A percentile compares a stretch with the other conserved stretches of the same genome.
Conservation (phyloP, 2,329 filamentous ascomycete species). For the Fusarium nurragi region DNA sequence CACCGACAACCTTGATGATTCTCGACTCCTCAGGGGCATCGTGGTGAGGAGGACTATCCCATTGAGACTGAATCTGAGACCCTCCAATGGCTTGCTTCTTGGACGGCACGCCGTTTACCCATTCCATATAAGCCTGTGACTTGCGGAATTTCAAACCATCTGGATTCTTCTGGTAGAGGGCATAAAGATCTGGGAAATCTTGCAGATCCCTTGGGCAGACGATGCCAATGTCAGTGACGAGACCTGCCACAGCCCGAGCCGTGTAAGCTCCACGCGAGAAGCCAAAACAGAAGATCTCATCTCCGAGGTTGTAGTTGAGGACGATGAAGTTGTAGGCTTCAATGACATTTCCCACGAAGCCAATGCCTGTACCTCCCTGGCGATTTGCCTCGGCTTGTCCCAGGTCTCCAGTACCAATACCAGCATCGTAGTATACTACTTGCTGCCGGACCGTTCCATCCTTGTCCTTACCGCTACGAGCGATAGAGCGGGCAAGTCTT, state of each 20-base stretch:
- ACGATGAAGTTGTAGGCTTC: constrained; percentile 51
- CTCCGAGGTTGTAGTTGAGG: constrained; percentile 46
- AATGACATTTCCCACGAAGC: constrained; percentile 46
- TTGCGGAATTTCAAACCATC: constrained; percentile 34
- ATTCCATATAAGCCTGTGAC: constrained; percentile 38
- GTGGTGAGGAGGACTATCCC: constrained; percentile 36
- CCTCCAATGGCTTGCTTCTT: constrained; percentile 22
- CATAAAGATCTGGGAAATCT: constrained; percentile 41
- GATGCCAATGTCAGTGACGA: constrained; percentile 44
- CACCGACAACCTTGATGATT: constrained; percentile 37
- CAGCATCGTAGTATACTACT: constrained; percentile 51
- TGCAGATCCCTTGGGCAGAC: constrained; percentile 41
- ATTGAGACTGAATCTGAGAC: constrained; percentile 12
- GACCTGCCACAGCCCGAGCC: constrained; percentile 48
- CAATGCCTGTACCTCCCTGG: constrained; percentile 41
- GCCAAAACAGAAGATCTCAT: constrained; percentile 50
- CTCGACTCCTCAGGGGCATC: constrained; percentile 38
- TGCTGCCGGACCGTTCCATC: constrained; percentile 47
- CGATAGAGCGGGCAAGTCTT: constrained; percentile 46
- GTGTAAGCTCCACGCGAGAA: constrained; percentile 52
- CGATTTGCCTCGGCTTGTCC: constrained; percentile 28
- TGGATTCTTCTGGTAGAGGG: constrained; percentile 39
- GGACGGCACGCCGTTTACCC: constrained; percentile 37
- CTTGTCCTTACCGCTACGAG: constrained; percentile 37
- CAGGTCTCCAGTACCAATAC: constrained; percentile 44